Evolutionary conservation across 106 monocot genomes (phyloP).

Genomic region (Acanthochlamys bracteata): DNA sequence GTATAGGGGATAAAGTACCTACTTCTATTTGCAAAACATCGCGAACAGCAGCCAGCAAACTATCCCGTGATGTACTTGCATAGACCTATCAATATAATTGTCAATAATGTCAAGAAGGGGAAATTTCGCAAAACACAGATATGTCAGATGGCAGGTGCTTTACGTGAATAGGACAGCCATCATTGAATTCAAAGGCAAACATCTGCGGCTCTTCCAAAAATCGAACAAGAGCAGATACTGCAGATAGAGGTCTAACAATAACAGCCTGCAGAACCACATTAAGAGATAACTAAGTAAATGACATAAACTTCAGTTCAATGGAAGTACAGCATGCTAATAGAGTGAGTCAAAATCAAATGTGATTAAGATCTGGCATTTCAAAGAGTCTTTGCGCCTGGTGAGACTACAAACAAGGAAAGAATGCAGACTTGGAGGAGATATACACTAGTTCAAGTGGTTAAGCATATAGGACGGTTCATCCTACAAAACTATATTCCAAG

Average conservation of each 20-base stretch:
- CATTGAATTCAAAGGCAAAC: constrained; percentile 98
- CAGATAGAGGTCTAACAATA: constrained; percentile 84
- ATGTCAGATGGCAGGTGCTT: constrained; percentile 23
- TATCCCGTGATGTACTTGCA: constrained; percentile 97
- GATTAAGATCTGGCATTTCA: too few relatives aligned
- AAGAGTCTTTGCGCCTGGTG: too few relatives aligned
- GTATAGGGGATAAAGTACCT: constrained; percentile 5
- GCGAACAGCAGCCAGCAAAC: constrained; percentile 81
- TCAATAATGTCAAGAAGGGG: background rate
- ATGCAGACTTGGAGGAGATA: too few relatives aligned
- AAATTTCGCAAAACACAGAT: background rate
- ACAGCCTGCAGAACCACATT: constrained; percentile 54
- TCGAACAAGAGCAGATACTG: constrained; percentile 84
- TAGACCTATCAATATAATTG: constrained; percentile 59
- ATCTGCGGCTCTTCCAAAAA: constrained; percentile 98
- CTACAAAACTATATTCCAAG: too few relatives aligned
- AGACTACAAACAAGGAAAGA: too few relatives aligned
- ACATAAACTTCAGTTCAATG: constrained; percentile 9
- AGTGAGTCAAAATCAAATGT: too few relatives aligned
- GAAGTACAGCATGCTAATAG: too few relatives aligned
- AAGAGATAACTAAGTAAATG: constrained; percentile 8
- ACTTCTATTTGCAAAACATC: constrained; percentile 96
- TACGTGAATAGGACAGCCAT: constrained; percentile 97
- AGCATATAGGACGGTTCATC: too few relatives aligned
- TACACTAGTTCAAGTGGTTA: too few relatives aligned